Base-by-base conservation (phyloP, 2,329 filamentous ascomycete genomes). In the Claviceps pusilla region DNA sequence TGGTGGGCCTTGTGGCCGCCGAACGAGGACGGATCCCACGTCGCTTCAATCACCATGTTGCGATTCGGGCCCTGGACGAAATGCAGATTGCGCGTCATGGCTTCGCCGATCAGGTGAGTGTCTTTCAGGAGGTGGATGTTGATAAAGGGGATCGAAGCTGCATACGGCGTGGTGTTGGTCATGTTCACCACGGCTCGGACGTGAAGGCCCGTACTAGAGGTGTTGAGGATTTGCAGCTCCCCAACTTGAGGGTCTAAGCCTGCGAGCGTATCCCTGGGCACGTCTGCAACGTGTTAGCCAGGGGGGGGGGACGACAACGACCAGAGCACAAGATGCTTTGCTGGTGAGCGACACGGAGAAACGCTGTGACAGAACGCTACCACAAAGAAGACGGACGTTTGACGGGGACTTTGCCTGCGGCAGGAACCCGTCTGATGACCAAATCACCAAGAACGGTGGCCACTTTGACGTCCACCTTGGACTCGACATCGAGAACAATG, bases 111-210 rank as follows among this genome's bases (percentile, higher is more conserved):
- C 7, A 86, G 66, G 0, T 84, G 84, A 11, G 77, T 81, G 61
- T 94, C 90, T 61, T 81, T 82, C 35, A 87, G 66, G 46, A 97
- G 71, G 57, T 89, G 80, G 47, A 95, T 77, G 64, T 86, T 89
- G 58, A 88, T 70, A 58, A 82, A 91, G 1, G 91, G 91, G n/a
- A 97, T 75, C 2, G 74, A 75, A 4, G 89, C 90, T 4, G 87
- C 83, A 66, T 97, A 96, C 4, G 83, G 78, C 0, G 90, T 95
- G 1, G 91, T 90, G 63, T 98, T 98, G 4, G 87, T 94, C 57
- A 95, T 76, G 64, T 93, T 95, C 62, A 95, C 76, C 43, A 74
- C 70, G 14, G 87, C 86, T 62, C 82, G 75, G 41, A 97, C 71
- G 24, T 78, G 80, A 49, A 96, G 74, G 3, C 86, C 86, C 3